phyloP scores from a whole-genome alignment of 2,329 filamentous ascomycete genomes.

The Zymoseptoria brevis region DNA sequence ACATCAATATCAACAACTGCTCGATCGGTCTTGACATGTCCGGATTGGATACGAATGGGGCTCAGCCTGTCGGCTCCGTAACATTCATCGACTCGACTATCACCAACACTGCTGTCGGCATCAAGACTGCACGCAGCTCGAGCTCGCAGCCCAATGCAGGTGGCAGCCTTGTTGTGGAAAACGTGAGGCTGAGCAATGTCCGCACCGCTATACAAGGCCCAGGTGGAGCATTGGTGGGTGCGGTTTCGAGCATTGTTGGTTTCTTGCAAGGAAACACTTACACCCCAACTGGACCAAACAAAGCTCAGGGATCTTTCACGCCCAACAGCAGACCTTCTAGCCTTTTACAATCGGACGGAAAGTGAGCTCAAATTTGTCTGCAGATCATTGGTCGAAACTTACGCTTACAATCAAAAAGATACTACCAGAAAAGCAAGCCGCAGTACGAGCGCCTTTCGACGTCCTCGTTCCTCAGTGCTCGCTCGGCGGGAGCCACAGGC shows the following conservation, averaged over 20 bases:
- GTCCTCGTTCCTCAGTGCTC: slow-evolving; percentile 38
- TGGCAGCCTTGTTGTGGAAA: slow-evolving; percentile 49
- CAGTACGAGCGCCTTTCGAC: slow-evolving; percentile 40
- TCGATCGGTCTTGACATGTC: slow-evolving; percentile 45
- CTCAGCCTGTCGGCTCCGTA: slow-evolving; percentile 47
- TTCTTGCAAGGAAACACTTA: slow-evolving; percentile 41
- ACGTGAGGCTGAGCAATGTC: slow-evolving; percentile 46
- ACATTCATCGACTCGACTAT: slow-evolving; percentile 51
- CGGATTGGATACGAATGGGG: slow-evolving; percentile 31
- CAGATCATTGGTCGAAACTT: background rate
- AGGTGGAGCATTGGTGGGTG: slow-evolving; percentile 28
- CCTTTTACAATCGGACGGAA: slow-evolving; percentile 38
- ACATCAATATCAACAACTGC: slow-evolving; percentile 46
- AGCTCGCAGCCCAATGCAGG: slow-evolving; percentile 37
- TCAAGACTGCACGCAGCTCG: slow-evolving; percentile 41
- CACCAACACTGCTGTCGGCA: slow-evolving; percentile 42
- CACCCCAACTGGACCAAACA: slow-evolving; percentile 37
- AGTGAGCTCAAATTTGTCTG: slow-evolving; percentile 11
- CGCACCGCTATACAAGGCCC: slow-evolving; percentile 36
- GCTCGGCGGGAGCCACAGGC: slow-evolving; percentile 37
- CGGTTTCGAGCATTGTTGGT: slow-evolving; percentile 26
- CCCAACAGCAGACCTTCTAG: slow-evolving; percentile 37
- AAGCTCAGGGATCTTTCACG: slow-evolving; percentile 38
- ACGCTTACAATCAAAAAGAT: slow-evolving; percentile 20
- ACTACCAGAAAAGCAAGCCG: slow-evolving; percentile 47